Conservation (phyloP, 1,284 basidiomycete genomes). For the Trametes sp. region DNA sequence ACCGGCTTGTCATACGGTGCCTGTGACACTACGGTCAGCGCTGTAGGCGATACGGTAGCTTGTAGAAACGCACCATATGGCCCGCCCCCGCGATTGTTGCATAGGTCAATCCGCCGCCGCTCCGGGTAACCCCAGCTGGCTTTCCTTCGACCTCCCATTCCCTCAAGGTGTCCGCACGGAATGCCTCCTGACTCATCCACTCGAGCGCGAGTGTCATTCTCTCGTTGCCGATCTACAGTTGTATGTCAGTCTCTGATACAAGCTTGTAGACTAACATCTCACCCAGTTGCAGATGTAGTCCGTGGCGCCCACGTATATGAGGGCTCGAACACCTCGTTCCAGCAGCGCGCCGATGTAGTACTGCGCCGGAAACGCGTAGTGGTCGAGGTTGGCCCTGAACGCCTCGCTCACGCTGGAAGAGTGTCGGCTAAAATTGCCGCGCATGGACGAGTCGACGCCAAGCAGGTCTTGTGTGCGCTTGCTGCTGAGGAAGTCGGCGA, state of each 20-base stretch:
- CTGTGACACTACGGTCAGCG: slow-evolving; percentile 41
- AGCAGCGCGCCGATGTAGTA: slow-evolving; percentile 74
- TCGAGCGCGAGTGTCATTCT: slow-evolving; percentile 65
- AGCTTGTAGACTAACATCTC: slow-evolving; percentile 53
- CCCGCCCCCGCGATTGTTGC: slow-evolving; percentile 67
- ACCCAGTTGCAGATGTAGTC: slow-evolving; percentile 84
- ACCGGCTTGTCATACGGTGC: slow-evolving; percentile 70
- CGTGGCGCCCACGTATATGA: slow-evolving; percentile 79
- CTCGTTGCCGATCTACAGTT: slow-evolving; percentile 58
- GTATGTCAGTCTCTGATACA: background rate
- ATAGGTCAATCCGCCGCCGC: slow-evolving; percentile 67
- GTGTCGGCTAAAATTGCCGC: slow-evolving; percentile 51
- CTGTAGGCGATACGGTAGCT: background rate
- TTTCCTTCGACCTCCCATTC: slow-evolving; percentile 63
- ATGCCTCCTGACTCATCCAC: slow-evolving; percentile 65
- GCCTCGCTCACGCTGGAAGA: slow-evolving; percentile 48
- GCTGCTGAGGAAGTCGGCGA: slow-evolving; percentile 60
- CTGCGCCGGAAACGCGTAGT: slow-evolving; percentile 50
- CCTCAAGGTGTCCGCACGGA: slow-evolving; percentile 51
- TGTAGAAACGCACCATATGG: slow-evolving; percentile 61
- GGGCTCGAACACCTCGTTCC: slow-evolving; percentile 73
- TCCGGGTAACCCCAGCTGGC: slow-evolving; percentile 64
- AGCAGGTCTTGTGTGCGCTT: slow-evolving; percentile 60
- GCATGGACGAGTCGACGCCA: slow-evolving; percentile 57
- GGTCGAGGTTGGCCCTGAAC: slow-evolving; percentile 52